Evolutionary conservation across 2,329 filamentous ascomycete species (phyloP), one percentile per base, ranked within the genome.

Genomic region (Colletotrichum sp.): DNA sequence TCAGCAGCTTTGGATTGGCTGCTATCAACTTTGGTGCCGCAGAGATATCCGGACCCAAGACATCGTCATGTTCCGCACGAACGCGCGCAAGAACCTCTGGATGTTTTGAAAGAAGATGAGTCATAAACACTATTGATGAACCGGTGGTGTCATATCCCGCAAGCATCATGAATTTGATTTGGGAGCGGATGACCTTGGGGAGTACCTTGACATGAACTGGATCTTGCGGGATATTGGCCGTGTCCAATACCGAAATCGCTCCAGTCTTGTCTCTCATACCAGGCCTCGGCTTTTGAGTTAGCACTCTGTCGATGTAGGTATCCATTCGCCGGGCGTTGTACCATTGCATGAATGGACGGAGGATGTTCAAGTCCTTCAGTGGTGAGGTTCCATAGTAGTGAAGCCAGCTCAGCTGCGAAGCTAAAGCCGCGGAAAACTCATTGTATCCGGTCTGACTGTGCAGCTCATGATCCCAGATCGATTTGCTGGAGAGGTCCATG

Each of bases 1-100:
- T 72, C 0, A 76, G 69, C 44, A 76, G n/a, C 13, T 52, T 72
- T 0, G 69, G 55, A 4, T 49, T 30, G 1, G 44, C 64, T 4
- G 55, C 44, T 8, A 70, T 70, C 32, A 70, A 28, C 13, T 52
- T 63, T 21, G 55, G 68, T 2, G 57, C 57, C 3, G 57, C 68
- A 0, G 26, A 32, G 32, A 52, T 2, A 15, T 70, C 68, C 4
- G 83, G 77, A 10, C 88, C 87, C 63, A 91, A 89, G 18, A 92
- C 84, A 2, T 83, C 80, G 76, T 90, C 87, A 77, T 90, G 89
- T 79, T 92, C 90, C 26, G 79, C 80, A 6, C 82, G 80, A 32
- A 85, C 67, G 8, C 78, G 78, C 8, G 77, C 77, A 2, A 85
- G 72, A 8, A 80, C 79, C 5, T 79, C 78, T 3, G 84, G 83